Conservation (phyloP, 768 basidiomycete genomes). For the Infundibulicybe gibba region DNA sequence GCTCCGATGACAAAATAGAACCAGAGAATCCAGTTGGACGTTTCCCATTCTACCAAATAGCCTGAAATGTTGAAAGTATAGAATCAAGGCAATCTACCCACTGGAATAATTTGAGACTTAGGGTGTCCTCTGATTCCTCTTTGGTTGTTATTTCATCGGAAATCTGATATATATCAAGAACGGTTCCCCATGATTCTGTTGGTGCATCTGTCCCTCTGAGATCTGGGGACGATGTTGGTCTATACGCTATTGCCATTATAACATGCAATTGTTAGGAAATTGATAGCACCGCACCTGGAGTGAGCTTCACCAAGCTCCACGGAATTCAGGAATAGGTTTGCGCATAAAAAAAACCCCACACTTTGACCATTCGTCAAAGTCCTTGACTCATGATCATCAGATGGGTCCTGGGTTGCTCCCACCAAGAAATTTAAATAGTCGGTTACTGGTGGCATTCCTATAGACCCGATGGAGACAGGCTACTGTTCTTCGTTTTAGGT, state of each 20-base stretch:
- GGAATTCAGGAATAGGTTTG: too few species aligned
- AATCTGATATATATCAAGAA: constrained; percentile 25
- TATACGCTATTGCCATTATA: too few species aligned
- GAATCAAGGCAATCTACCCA: constrained; percentile 11
- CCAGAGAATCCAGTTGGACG: constrained; percentile 24
- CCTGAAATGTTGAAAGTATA: too few species aligned
- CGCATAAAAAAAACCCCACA: constrained; percentile 8
- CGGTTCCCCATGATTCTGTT: constrained; percentile 20
- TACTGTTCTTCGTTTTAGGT: too few species aligned
- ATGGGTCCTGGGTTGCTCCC: constrained; percentile 17
- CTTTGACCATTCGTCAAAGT: constrained; percentile 26
- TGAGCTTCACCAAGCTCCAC: too few species aligned
- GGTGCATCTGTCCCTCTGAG: constrained; percentile 4
- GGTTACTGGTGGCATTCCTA: constrained; percentile 7
- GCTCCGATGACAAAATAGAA: constrained; percentile 42
- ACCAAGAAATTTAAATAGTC: constrained; percentile 26
- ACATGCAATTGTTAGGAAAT: constrained; percentile 5
- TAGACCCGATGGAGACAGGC: neutral
- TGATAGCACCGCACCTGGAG: too few species aligned
- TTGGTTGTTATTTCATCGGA: neutral
- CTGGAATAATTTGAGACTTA: constrained; percentile 17
- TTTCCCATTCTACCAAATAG: too few species aligned
- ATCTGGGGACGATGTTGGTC: neutral
- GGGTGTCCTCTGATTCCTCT: neutral
- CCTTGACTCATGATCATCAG: constrained; percentile 15